Evolutionary conservation across 306 rosid genomes (phyloP).

Genomic region (Fragaria iinumae): DNA sequence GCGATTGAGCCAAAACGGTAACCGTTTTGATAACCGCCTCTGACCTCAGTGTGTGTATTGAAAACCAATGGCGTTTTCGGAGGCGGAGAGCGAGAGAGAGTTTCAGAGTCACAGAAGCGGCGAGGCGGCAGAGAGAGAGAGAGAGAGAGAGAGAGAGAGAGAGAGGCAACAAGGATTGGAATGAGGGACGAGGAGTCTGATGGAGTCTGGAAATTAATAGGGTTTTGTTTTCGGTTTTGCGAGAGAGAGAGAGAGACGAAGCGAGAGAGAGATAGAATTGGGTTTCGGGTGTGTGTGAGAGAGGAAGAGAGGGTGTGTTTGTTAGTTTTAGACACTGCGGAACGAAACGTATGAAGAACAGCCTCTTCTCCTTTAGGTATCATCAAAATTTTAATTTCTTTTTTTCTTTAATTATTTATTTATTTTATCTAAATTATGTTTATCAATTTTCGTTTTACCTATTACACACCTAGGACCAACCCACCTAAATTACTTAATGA

Average conservation of each 20-base stretch:
- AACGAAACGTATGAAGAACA: conserved; percentile 68
- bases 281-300: conserved; percentile 11
- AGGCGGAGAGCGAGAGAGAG: not conserved
- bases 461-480: not conserved
- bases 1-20: conserved; percentile 50
- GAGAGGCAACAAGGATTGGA: conserved; percentile 8
- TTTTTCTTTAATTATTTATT: not conserved
- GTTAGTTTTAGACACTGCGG: conserved; percentile 46
- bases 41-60: not conserved
- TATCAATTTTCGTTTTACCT: not conserved
- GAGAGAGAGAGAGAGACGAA: conserved; percentile 15
- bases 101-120: not conserved
- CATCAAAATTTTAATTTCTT: not conserved
- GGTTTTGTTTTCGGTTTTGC: conserved; percentile 50
- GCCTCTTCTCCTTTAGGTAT: conserved; percentile 30
- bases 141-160: not conserved
- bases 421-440: not conserved
- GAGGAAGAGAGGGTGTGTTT: conserved; percentile 12
- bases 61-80: conserved; percentile 58
- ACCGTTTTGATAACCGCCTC: conserved; percentile 55
- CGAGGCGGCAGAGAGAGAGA: not conserved
- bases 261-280: conserved; percentile 26
- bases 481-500: not conserved
- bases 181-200: conserved; percentile 18
- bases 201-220: conserved; percentile 36